A percentile compares a stretch with the other conserved stretches of the same genome.
phyloP scores from a whole-genome alignment of 2,329 filamentous ascomycete genomes.

The Cordyceps cicadae region DNA sequence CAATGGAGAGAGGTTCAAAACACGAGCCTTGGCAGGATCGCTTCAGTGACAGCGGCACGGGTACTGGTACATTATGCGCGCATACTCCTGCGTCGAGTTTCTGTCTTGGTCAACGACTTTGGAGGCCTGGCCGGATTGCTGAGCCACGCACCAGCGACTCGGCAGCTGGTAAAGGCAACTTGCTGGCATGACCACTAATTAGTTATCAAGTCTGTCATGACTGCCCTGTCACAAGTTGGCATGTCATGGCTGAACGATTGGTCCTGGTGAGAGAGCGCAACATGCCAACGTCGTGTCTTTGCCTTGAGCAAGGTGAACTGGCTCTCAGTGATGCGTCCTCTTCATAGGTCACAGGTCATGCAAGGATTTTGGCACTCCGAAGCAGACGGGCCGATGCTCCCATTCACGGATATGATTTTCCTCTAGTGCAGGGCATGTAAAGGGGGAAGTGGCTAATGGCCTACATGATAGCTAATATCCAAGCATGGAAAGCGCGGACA shows the following conservation, averaged over 20 bases:
- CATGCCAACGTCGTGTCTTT: neutral
- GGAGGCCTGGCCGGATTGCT: no score
- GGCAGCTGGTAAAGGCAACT: no score
- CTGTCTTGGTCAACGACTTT: no score
- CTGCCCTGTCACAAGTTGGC: neutral
- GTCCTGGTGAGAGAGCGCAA: neutral
- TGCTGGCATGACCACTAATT: neutral
- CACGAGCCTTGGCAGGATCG: neutral
- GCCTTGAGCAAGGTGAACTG: neutral
- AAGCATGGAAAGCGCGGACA: no score
- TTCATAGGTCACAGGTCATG: neutral
- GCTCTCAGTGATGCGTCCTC: neutral
- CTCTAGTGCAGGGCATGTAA: neutral
- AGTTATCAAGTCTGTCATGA: neutral
- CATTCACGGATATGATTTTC: neutral
- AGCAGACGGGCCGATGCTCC: neutral
- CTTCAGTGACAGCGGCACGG: neutral
- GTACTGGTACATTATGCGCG: no score
- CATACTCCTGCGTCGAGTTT: no score
- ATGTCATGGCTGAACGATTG: neutral
- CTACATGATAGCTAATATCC: no score
- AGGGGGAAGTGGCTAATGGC: neutral
- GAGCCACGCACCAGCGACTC: no score
- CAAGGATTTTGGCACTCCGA: neutral
- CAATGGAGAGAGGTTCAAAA: neutral